phyloP scores from a whole-genome alignment of 2,329 filamentous ascomycete genomes.

The Chrysosporium keratinophilum region DNA sequence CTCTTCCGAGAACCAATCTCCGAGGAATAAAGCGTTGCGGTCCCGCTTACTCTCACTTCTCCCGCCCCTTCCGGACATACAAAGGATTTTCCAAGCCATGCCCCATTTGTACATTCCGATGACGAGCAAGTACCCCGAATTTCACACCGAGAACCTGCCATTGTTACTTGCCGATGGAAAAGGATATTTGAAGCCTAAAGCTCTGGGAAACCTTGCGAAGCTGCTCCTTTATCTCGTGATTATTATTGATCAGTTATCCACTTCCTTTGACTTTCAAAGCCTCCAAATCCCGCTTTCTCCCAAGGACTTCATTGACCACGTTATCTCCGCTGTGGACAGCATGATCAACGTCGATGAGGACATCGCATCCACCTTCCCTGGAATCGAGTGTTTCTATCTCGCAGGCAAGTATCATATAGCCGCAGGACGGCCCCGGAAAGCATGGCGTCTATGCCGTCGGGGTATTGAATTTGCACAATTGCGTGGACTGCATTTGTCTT shows the following conservation, averaged over 20 bases:
- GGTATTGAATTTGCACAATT: slow-evolving; percentile 45
- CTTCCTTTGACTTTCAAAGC: slow-evolving; percentile 29
- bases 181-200: slow-evolving; percentile 18
- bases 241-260: slow-evolving; percentile 34
- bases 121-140: slow-evolving; percentile 28
- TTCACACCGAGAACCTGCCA: slow-evolving; percentile 18
- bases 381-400: slow-evolving; percentile 44
- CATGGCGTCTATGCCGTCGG: slow-evolving; percentile 44
- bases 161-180: slow-evolving; percentile 4
- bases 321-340: slow-evolving; percentile 38
- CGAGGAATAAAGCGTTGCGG: slow-evolving; percentile 22
- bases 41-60: slow-evolving; percentile 27
- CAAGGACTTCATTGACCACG: slow-evolving; percentile 38
- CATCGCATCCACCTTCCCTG: slow-evolving; percentile 42
- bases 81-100: slow-evolving; percentile 25
- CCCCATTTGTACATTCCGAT: slow-evolving; percentile 26
- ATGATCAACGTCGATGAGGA: slow-evolving; percentile 43
- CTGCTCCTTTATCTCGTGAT: slow-evolving; percentile 38
- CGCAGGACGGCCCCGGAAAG: slow-evolving; percentile 45
- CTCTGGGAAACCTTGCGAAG: slow-evolving; percentile 33
- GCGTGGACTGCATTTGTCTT: slow-evolving; percentile 38
- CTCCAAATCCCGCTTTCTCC: slow-evolving; percentile 32
- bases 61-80: slow-evolving; percentile 26
- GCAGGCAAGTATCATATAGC: slow-evolving; percentile 45
- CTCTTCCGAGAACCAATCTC: slow-evolving; percentile 11